A percentile compares a stretch with the other conserved stretches of the same genome.
phyloP scores from a whole-genome alignment of 1,284 basidiomycete species.

The Ceratobasidium sp. region DNA sequence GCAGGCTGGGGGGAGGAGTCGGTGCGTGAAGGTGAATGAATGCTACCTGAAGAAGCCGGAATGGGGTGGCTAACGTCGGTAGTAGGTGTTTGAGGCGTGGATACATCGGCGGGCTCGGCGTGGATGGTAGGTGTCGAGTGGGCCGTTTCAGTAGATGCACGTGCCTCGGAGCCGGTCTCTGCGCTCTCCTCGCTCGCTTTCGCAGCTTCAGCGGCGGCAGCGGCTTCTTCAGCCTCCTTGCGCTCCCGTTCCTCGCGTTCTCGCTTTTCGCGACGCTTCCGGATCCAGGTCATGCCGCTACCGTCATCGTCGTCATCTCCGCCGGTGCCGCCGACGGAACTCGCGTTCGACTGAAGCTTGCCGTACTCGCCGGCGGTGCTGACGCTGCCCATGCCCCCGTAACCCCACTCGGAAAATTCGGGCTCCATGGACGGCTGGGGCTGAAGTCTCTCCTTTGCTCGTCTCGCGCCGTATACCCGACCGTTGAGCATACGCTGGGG shows the following conservation, averaged over 20 bases:
- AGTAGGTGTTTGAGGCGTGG: conserved; percentile 27
- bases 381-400: conserved; percentile 82
- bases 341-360: conserved; percentile 56
- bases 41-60: not conserved
- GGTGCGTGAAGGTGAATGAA: conserved; percentile 30
- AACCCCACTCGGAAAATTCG: conserved; percentile 88
- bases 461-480: conserved; percentile 75
- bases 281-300: conserved; percentile 80
- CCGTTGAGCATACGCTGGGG: conserved; percentile 77
- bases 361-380: conserved; percentile 55
- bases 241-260: conserved; percentile 63
- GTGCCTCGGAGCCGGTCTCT: conserved; percentile 9
- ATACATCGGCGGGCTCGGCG: conserved; percentile 23
- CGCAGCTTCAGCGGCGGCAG: conserved; percentile 31
- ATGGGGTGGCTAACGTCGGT: conserved; percentile 50
- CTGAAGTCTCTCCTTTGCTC: conserved; percentile 50
- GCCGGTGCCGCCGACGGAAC: conserved; percentile 53
- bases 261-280: conserved; percentile 67
- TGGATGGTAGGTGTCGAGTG: conserved; percentile 35
- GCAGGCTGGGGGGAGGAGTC: conserved; percentile 39
- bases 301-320: conserved; percentile 73
- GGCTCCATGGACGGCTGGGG: conserved; percentile 61
- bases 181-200: conserved; percentile 29
- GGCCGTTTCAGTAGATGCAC: conserved; percentile 6
- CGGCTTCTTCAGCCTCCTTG: conserved; percentile 54